Evolutionary conservation across 2,329 filamentous ascomycete genomes (phyloP).

Genomic region (Chalara sp.): DNA sequence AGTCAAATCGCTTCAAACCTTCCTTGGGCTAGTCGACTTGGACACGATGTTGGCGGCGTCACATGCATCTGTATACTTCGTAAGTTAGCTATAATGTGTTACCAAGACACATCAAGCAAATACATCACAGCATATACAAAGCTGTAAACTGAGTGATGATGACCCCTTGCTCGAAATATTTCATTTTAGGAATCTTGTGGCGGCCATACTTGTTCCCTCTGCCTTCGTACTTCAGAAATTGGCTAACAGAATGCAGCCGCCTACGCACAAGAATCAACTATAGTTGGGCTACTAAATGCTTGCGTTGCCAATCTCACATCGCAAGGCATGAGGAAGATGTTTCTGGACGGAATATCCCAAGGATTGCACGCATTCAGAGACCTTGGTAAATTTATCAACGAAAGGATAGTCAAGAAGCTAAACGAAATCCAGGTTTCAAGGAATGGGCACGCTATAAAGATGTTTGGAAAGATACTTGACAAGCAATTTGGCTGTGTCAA

Average conservation of each 20-base stretch:
- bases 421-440: constrained; percentile 39
- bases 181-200: no score
- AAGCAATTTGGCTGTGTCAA: no score
- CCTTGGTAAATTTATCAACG: constrained; percentile 37
- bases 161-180: no score
- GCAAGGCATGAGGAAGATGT: constrained; percentile 46
- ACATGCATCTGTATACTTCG: constrained; percentile 54
- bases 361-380: constrained; percentile 43
- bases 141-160: no score
- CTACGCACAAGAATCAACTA: constrained; percentile 35
- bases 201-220: not conserved
- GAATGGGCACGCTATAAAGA: constrained; percentile 53
- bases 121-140: no score
- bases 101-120: no score
- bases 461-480: constrained; percentile 38
- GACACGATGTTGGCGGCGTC: constrained; percentile 46
- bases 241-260: constrained; percentile 3
- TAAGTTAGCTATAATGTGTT: constrained; percentile 26
- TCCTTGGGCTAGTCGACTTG: constrained; percentile 47
- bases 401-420: constrained; percentile 1
- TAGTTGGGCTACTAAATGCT: constrained; percentile 46
- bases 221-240: not conserved
- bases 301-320: constrained; percentile 41
- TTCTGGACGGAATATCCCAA: constrained; percentile 47
- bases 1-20: constrained; percentile 43